Evolutionary conservation across 805 yeast species (phyloP).

Genomic region (Priceomyces fermenticarens): DNA sequence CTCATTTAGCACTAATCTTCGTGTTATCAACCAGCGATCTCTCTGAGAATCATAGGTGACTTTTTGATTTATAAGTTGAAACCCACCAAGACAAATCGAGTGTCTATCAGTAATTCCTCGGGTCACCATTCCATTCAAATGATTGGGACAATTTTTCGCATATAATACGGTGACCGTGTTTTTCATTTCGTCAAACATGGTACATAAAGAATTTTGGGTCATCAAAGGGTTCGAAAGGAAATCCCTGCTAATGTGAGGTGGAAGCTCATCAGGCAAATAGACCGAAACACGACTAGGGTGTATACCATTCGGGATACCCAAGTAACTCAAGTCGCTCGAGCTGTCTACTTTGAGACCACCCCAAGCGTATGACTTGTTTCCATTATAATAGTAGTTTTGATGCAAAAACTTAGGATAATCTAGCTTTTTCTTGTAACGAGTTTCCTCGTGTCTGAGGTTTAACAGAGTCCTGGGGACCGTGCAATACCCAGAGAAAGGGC

Average conservation of each 20-base stretch:
- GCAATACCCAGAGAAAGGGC: slow-evolving; percentile 26
- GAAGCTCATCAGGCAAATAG: slow-evolving; percentile 34
- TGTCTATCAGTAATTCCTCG: slow-evolving; percentile 54
- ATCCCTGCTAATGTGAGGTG: slow-evolving; percentile 36
- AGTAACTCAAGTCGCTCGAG: slow-evolving; percentile 14
- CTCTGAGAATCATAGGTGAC: slow-evolving; percentile 18
- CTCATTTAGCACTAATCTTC: slow-evolving; percentile 47
- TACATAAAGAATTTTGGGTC: slow-evolving; percentile 34
- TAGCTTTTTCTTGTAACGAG: neutral
- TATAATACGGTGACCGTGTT: slow-evolving; percentile 29
- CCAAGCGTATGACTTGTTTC: slow-evolving; percentile 31
- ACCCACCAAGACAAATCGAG: slow-evolving; percentile 69
- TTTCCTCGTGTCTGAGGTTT: slow-evolving; percentile 9
- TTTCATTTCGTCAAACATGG: slow-evolving; percentile 28
- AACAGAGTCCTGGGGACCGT: slow-evolving; percentile 22
- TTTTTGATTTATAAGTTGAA: slow-evolving; percentile 34
- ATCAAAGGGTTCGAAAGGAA: slow-evolving; percentile 38
- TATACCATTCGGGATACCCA: slow-evolving; percentile 32
- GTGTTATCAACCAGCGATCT: slow-evolving; percentile 37
- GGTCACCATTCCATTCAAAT: slow-evolving; percentile 47
- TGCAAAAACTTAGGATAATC: slow-evolving; percentile 26
- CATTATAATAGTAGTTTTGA: slow-evolving; percentile 30
- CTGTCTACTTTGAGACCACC: slow-evolving; percentile 31
- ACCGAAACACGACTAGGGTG: slow-evolving; percentile 31
- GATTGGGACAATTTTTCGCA: slow-evolving; percentile 40